These are phyloP conservation scores for Solanum tarijense DNA, from an alignment of 257 asterid species.

Conservation along the genomic window DNA sequence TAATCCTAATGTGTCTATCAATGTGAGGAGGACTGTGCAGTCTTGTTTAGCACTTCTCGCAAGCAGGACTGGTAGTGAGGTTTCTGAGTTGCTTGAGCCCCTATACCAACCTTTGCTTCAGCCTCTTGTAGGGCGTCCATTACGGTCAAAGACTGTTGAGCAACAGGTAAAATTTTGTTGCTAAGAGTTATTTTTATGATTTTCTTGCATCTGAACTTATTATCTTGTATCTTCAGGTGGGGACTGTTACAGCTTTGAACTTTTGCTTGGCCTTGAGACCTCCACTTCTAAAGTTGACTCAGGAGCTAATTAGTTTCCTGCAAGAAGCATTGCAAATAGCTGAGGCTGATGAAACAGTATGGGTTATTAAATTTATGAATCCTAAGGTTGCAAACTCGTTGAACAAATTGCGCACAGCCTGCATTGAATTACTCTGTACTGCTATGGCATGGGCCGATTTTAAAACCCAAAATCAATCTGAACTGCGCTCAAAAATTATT, in stretches of 20 bases:
- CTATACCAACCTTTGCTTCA: conserved; percentile 87
- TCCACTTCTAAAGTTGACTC: conserved; percentile 91
- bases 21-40: conserved; percentile 89
- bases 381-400: conserved; percentile 82
- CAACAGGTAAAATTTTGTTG: conserved; percentile 63
- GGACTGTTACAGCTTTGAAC: conserved; percentile 91
- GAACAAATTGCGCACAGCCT: conserved; percentile 91
- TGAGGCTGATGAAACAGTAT: conserved; percentile 84
- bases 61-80: conserved; percentile 98
- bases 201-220: conserved; percentile 8
- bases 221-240: conserved; percentile 54
- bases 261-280: conserved; percentile 98
- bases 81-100: conserved; percentile 95
- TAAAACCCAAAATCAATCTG: conserved; percentile 89
- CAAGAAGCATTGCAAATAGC: conserved; percentile 99
- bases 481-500: conserved; percentile 85
- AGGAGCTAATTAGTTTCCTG: conserved; percentile 79
- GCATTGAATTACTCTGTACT: conserved; percentile 96
- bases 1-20: conserved; percentile 77
- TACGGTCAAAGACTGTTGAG: conserved; percentile 91
- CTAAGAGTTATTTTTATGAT: neutral
- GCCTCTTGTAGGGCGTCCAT: conserved; percentile 84
- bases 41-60: conserved; percentile 98
- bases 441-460: conserved; percentile 99
- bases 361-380: conserved; percentile 89